These are phyloP conservation scores for Marasmius tenuissimus DNA, from an alignment of 1,284 basidiomycete species.

Conservation along the genomic window DNA sequence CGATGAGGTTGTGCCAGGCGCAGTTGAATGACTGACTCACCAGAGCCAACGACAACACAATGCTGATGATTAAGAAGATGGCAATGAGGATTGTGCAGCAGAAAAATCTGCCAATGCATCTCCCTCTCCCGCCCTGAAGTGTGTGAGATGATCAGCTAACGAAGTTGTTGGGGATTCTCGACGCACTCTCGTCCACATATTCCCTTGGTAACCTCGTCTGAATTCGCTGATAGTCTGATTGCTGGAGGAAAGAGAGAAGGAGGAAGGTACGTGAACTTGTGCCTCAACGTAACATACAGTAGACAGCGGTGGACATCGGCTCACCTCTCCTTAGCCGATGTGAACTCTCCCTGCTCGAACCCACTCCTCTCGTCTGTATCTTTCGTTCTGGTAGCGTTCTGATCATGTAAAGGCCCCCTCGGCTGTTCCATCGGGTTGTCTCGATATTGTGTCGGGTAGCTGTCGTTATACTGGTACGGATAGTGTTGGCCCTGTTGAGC, in stretches of 20 bases:
- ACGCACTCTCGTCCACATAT: constrained; percentile 62
- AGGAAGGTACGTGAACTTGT: not conserved
- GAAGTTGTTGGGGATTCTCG: not conserved
- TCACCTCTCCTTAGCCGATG: constrained; percentile 28
- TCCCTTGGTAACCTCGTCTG: constrained; percentile 55
- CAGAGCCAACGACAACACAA: constrained; percentile 69
- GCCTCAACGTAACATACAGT: not conserved
- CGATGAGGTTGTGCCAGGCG: not conserved
- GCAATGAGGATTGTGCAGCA: constrained; percentile 70
- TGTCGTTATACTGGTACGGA: constrained; percentile 22
- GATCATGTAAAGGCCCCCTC: constrained; percentile 20
- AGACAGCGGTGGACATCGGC: constrained; percentile 4
- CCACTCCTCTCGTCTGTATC: constrained; percentile 26
- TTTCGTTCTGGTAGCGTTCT: constrained; percentile 10
- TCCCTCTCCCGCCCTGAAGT: constrained; percentile 50
- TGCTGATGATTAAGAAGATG: constrained; percentile 65
- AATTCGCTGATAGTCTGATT: constrained; percentile 46
- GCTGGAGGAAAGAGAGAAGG: constrained; percentile 21
- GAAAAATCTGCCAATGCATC: constrained; percentile 65
- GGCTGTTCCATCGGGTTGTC: constrained; percentile 33
- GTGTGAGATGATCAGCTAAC: constrained; percentile 3
- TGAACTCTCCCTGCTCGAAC: constrained; percentile 41
- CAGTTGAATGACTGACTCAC: constrained; percentile 44
- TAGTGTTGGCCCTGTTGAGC: constrained; percentile 37
- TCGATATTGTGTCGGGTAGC: constrained; percentile 42